Evolutionary conservation across 768 basidiomycete species (phyloP), one percentile per base, ranked within the genome.

Genomic region (Vararia minispora): DNA sequence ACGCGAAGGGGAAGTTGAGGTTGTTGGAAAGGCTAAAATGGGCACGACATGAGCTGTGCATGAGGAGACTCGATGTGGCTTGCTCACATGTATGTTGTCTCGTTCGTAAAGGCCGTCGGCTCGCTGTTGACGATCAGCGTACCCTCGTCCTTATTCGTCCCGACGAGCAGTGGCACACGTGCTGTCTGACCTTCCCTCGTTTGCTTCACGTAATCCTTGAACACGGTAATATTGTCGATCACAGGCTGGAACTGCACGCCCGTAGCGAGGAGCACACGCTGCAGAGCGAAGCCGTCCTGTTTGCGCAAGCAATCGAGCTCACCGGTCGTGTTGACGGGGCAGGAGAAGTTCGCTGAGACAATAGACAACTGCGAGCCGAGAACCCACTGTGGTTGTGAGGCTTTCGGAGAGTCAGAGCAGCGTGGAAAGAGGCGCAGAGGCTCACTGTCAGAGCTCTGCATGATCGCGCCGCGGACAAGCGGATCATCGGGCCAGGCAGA

Each of bases 211-310:
- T 40, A 49, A 29, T 53, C 48, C 29, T 49, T 43, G 43, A 52
- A 53, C 24, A 54, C 42, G 3, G 50, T 52, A 32, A 52, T 41
- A 32, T 52, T 54, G 28, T 54, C 52, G 23, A 50, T 54, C 10
- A 52, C 48, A 13, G 52, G 51, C 44, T 54, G 52, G 41, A 54
- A 54, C 40, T 54, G 52, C 12, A 35, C 40, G n/a, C 50, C 50
- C n/a, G 43, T 45, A 4, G 45, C 45, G 20, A 53, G 27, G 29
- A 48, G 38, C 5, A 48, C 39, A 14, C 37, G 27, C 37, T 53
- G 50, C 29, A 51, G 37, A 13, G 43, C 44, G 5, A 49, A 38
- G 7, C 28, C 50, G 18, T 46, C 46, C 22, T 47, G 47, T 22
- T 32, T 45, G 18, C 52, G 47, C 35, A 53, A 33, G 35, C 52